Evolutionary conservation across 208 protist genomes (phyloP).

Genomic region (Trypanosoma rangeli): DNA sequence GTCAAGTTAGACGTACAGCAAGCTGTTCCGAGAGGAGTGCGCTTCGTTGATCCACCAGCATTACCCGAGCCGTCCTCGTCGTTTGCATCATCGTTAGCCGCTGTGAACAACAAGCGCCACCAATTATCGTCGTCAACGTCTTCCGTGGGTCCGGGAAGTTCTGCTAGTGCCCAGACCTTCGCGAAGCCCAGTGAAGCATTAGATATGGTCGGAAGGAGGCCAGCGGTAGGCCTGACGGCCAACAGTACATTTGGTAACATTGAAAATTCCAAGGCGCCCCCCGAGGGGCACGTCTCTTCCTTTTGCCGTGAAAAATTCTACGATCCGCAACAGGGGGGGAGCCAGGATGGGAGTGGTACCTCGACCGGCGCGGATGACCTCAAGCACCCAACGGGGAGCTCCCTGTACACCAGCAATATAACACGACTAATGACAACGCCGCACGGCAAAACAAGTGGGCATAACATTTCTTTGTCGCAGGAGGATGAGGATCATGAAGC

Average conservation of each 20-base stretch:
- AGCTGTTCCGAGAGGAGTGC: conserved; percentile 4
- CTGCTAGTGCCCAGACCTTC: not conserved
- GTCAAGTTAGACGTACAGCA: not conserved
- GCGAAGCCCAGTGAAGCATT: conserved; percentile 10
- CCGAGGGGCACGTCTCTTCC: conserved; percentile 4
- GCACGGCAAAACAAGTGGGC: too few relatives aligned
- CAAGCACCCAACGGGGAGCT: not conserved
- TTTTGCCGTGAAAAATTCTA: conserved; percentile 5
- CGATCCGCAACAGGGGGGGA: not conserved
- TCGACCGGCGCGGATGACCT: not conserved
- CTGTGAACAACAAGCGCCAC: not conserved
- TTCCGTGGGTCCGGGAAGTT: not conserved
- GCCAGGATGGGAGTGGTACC: not conserved
- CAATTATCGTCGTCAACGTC: not conserved
- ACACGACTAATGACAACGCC: not conserved
- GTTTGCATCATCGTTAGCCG: not conserved
- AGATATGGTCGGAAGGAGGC: not conserved
- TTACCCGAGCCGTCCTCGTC: not conserved
- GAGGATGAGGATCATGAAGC: not conserved
- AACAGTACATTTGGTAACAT: not conserved
- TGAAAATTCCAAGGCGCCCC: not conserved
- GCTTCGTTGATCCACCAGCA: conserved; percentile 7
- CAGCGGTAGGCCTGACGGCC: not conserved
- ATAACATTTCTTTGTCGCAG: not conserved
- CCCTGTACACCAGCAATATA: conserved; percentile 17